These are phyloP conservation scores for Raphidocelis subcapitata DNA, from an alignment of 139 green algal genomes.

Conservation along the genomic window DNA sequence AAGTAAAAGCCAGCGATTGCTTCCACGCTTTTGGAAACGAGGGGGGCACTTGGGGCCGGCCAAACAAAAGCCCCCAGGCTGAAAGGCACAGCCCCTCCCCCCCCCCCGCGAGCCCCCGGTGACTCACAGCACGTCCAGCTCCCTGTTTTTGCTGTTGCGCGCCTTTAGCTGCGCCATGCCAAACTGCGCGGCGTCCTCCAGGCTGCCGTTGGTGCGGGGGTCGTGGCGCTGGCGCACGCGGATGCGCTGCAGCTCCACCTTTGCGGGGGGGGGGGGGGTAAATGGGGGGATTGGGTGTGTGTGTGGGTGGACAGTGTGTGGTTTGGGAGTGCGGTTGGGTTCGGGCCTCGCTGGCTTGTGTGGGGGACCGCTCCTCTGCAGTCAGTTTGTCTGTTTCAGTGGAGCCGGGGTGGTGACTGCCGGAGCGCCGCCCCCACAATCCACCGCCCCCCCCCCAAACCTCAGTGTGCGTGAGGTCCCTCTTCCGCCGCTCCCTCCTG, in stretches of 20 bases:
- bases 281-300: neutral
- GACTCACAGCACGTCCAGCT: slow-evolving; percentile 8
- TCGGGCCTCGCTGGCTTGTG: neutral
- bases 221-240: slow-evolving; percentile 48
- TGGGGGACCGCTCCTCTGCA: neutral
- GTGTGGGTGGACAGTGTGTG: neutral
- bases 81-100: neutral
- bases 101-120: neutral
- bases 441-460: neutral
- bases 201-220: slow-evolving; percentile 5
- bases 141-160: slow-evolving; percentile 2
- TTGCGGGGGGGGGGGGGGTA: slow-evolving; percentile 43
- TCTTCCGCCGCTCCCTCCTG: slow-evolving; percentile 73
- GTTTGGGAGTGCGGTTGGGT: too few species aligned
- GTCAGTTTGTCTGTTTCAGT: neutral
- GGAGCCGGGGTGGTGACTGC: neutral
- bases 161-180: slow-evolving; percentile 33
- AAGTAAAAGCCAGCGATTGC: neutral
- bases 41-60: neutral
- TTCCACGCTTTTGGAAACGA: neutral
- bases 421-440: neutral
- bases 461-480: slow-evolving; percentile 56
- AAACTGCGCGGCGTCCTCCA: slow-evolving; percentile 44
- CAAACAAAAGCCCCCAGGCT: neutral
- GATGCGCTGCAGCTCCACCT: slow-evolving; percentile 65